These are phyloP conservation scores for Penicillium coprophilum DNA, from an alignment of 495 filamentous ascomycete species.

Conservation along the genomic window DNA sequence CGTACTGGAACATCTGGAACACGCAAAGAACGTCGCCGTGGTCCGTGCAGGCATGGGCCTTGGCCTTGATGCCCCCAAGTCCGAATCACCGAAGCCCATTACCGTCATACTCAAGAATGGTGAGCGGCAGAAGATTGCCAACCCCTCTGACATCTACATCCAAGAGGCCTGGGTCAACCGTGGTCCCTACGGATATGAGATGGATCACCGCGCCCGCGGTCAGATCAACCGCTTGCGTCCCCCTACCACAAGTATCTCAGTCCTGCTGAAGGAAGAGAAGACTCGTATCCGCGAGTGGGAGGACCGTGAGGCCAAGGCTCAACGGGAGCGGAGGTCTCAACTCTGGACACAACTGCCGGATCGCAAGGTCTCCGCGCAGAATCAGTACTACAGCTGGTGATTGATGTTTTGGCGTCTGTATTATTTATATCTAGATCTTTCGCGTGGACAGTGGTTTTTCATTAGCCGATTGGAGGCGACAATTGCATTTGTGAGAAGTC, in stretches of 20 bases:
- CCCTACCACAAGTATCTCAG: constrained; percentile 73
- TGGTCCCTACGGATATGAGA: constrained; percentile 55
- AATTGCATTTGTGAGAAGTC: constrained; percentile 29
- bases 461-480: constrained; percentile 15
- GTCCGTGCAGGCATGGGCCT: constrained; percentile 82
- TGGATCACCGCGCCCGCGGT: constrained; percentile 70
- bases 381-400: constrained; percentile 88
- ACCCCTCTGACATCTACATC: constrained; percentile 78
- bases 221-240: constrained; percentile 57
- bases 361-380: constrained; percentile 59
- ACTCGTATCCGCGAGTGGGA: constrained; percentile 77
- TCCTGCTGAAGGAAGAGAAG: constrained; percentile 89
- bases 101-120: constrained; percentile 41
- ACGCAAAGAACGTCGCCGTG: constrained; percentile 75
- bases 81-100: constrained; percentile 37
- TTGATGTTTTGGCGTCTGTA: constrained; percentile 29
- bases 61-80: constrained; percentile 40
- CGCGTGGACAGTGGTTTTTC: constrained; percentile 18
- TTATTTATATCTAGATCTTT: constrained; percentile 27
- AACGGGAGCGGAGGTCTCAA: constrained; percentile 61
- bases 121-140: constrained; percentile 58
- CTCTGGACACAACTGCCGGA: constrained; percentile 87
- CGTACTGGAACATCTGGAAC: constrained; percentile 70
- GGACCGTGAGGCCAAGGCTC: constrained; percentile 72
- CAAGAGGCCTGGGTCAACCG: constrained; percentile 88